Evolutionary conservation across 192 early-diverging fungal species (phyloP), one percentile per base, ranked within the genome.

Genomic region (Lobosporangium transversale): DNA sequence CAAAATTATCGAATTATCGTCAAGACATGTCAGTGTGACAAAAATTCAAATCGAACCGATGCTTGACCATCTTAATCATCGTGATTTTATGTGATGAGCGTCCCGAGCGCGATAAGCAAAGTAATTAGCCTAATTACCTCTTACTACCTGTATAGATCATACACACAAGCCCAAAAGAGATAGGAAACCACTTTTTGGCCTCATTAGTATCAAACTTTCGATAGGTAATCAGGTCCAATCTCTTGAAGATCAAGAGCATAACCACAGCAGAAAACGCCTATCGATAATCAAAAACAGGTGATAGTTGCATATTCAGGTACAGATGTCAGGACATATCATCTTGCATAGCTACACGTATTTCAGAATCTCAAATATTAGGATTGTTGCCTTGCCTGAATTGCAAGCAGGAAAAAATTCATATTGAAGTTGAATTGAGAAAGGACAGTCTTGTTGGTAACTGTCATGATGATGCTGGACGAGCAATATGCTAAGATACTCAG

Each of bases 131-230:
- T 10, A 23, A 3, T 36, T 58, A 82, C 81, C 94, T 91, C 79
- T 97, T 97, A 53, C 93, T 93, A 51, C 96, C 97, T 15, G 96
- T 97, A 83, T 98, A 98, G 60, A 99, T 93, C 97, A 99, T 99
- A 36, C 89, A 84, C 4, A 94, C 94, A 36, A 97, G 87, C 43
- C 90, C 84, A 58, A 88, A 65, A 7, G 95, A 91, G 69, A 99
- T 94, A 2, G 91, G 87, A 61, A 98, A 89, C 95, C 96, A 91
- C 55, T 85, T 88, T 27, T 78, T 84, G 35, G 87, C 88, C 53
- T 91, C 88, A n/a, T 79, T 58, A 45, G 61, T 81, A 65, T 90
- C 88, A 52, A 91, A 83, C 11, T 75, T 79, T 45, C 91, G 90
- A 80, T 86, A 93, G 55, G 88, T 85, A 57, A 84, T 89, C 66